Evolutionary conservation across 2,329 filamentous ascomycete genomes (phyloP).

Genomic region (Dactylonectria macrodidyma): DNA sequence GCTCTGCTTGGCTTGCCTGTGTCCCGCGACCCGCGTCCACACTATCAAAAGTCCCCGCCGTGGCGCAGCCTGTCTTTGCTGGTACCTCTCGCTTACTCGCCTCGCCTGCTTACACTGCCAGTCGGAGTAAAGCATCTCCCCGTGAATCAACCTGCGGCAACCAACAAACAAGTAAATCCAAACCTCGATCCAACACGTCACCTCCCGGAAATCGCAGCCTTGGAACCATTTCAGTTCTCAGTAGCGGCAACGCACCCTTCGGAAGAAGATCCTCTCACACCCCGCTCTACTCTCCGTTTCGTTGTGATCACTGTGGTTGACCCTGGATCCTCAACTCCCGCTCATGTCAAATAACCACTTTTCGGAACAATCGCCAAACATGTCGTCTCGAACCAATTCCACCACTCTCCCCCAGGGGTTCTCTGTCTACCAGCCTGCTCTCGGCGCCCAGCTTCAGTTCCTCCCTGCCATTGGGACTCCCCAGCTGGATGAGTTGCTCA

Average conservation of each 20-base stretch:
- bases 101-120: constrained; percentile 23
- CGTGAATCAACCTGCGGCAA: background rate
- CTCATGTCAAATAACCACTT: constrained; percentile 21
- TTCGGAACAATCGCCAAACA: constrained; percentile 38
- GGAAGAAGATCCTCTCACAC: constrained; percentile 1
- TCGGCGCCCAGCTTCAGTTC: constrained; percentile 74
- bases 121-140: constrained; percentile 4
- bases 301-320: constrained; percentile 2
- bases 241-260: constrained; percentile 1
- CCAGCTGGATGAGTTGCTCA: constrained; percentile 73
- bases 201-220: background rate
- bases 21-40: constrained; percentile 17
- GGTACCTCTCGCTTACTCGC: constrained; percentile 10
- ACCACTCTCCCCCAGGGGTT: constrained; percentile 63
- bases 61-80: constrained; percentile 24
- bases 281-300: constrained; percentile 4
- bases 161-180: constrained; percentile 1
- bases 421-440: constrained; percentile 71
- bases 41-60: constrained; percentile 10
- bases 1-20: constrained; percentile 11
- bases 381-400: constrained; percentile 44
- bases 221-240: background rate
- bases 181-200: background rate
- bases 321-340: constrained; percentile 32
- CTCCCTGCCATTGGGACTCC: constrained; percentile 74